Percentiles rank a stretch among this genome's conserved stretches.
phyloP scores from a whole-genome alignment of 1,139 yeast genomes.

The Geotrichum restrictum region DNA sequence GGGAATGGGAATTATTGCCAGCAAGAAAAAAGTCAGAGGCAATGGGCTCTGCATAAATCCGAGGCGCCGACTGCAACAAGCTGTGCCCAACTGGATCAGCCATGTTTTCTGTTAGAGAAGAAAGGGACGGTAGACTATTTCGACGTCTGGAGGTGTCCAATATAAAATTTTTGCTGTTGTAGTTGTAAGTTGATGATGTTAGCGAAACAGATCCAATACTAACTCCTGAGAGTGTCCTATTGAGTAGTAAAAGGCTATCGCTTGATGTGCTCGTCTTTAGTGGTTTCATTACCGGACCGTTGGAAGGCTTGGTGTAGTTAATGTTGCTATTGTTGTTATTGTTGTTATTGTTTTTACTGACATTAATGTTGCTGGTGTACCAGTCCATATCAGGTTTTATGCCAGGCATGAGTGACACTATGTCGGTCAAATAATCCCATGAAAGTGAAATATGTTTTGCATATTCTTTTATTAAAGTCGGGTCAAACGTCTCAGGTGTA shows the following conservation, averaged over 20 bases:
- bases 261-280: neutral
- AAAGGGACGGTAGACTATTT: constrained; percentile 1
- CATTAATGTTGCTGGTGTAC: neutral
- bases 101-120: neutral
- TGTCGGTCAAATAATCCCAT: neutral
- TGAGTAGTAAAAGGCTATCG: too few species aligned
- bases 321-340: neutral
- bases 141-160: constrained; percentile 1
- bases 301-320: neutral
- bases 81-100: neutral
- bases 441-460: constrained; percentile 1
- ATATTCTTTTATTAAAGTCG: neutral
- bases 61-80: neutral
- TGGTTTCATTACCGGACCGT: neutral
- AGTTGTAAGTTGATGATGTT: neutral
- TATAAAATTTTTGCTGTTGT: neutral
- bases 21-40: neutral
- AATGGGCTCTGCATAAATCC: neutral
- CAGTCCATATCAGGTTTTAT: constrained; percentile 9
- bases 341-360: neutral
- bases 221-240: too few species aligned
- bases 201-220: neutral
- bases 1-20: neutral
- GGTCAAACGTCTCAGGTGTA: constrained; percentile 4
- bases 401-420: constrained; percentile 2